These are phyloP conservation scores for Colletotrichum simmondsii DNA, from an alignment of 2,329 filamentous ascomycete genomes.

Conservation along the genomic window DNA sequence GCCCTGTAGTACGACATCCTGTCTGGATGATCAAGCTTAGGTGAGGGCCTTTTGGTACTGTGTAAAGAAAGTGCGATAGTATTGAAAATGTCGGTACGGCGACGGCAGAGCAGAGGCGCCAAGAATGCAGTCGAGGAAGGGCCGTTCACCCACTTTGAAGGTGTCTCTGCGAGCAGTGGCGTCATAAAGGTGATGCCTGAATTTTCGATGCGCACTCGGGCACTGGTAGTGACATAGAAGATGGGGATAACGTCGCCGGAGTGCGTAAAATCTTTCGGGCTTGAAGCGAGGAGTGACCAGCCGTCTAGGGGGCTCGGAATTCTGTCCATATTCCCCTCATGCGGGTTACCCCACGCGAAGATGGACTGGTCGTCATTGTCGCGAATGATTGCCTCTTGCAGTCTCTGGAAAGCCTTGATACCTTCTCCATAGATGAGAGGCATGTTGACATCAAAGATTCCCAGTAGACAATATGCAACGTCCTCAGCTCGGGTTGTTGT, in stretches of 20 bases:
- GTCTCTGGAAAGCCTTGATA: slow-evolving; percentile 35
- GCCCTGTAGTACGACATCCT: neutral
- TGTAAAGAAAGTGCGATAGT: neutral
- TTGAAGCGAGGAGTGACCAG: neutral
- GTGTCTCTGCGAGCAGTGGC: neutral
- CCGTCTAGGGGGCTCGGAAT: neutral
- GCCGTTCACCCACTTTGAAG: neutral
- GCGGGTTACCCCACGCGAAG: neutral
- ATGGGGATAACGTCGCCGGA: neutral
- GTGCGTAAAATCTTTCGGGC: neutral
- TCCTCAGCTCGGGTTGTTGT: slow-evolving; percentile 38
- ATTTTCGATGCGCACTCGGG: neutral
- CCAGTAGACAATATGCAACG: slow-evolving; percentile 40
- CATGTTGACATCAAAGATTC: slow-evolving; percentile 43
- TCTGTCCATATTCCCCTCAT: neutral
- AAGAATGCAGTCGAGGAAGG: neutral
- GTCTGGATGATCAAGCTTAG: no score
- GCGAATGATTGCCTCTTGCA: slow-evolving; percentile 17
- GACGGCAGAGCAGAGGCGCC: neutral
- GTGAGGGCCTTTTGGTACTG: neutral
- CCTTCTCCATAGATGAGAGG: slow-evolving; percentile 41
- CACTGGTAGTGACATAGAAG: neutral
- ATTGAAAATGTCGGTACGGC: neutral
- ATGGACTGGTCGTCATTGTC: neutral
- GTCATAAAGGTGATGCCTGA: neutral